phyloP scores from a whole-genome alignment of 2,329 filamentous ascomycete genomes.

The Beauveria varroae region DNA sequence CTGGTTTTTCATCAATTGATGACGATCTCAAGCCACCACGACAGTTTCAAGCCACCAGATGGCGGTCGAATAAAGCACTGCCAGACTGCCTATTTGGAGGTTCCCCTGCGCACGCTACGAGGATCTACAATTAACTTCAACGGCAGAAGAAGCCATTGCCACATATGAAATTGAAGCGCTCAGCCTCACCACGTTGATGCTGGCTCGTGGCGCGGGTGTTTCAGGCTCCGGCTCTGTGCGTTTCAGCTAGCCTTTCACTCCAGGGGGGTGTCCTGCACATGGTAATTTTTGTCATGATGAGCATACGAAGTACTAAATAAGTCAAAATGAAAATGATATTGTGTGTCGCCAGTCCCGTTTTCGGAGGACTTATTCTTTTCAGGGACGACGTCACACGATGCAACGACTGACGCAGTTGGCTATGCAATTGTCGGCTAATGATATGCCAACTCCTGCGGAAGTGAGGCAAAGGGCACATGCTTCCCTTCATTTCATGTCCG shows the following conservation, averaged over 20 bases:
- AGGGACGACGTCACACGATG: too few relatives aligned
- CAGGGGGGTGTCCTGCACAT: background rate
- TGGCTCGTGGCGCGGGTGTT: slow-evolving; percentile 7
- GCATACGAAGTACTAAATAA: background rate
- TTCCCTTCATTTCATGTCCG: too few relatives aligned
- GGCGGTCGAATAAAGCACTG: background rate
- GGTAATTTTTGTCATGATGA: background rate
- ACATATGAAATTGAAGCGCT: background rate
- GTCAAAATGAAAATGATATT: too few relatives aligned
- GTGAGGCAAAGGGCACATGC: too few relatives aligned
- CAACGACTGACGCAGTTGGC: too few relatives aligned
- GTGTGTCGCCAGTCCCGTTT: too few relatives aligned
- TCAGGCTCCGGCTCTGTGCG: slow-evolving; percentile 5
- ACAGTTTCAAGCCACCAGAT: background rate
- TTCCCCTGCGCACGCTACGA: background rate
- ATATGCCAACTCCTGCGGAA: too few relatives aligned
- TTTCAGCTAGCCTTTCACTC: background rate
- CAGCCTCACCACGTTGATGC: background rate
- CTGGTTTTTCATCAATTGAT: background rate
- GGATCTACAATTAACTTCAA: background rate
- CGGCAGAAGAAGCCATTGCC: background rate
- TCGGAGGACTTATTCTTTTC: too few relatives aligned
- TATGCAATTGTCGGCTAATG: too few relatives aligned
- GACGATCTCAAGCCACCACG: background rate
- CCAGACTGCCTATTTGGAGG: background rate